Conservation (phyloP, 139 green algal genomes). For the Tetradesmus obliquus region DNA sequence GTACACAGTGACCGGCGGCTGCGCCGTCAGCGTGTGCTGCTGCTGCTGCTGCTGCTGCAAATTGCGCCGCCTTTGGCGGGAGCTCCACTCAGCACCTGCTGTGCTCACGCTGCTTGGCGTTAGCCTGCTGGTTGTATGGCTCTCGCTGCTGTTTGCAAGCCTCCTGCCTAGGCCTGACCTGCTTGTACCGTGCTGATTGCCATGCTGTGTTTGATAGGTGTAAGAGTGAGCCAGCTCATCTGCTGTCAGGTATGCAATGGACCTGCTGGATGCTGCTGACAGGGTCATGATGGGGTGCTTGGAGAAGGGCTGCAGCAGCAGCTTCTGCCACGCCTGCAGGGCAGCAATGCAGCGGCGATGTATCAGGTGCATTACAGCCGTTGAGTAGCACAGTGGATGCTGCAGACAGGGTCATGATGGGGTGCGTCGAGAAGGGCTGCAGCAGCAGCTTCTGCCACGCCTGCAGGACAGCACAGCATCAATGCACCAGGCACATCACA, state of each 20-base stretch:
- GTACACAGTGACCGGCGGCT: background rate
- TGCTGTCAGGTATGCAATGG: background rate
- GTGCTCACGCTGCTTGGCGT: too few relatives aligned
- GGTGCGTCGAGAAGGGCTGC: background rate
- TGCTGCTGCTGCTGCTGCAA: slow-evolving; percentile 8
- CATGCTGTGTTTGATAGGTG: background rate
- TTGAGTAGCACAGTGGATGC: background rate
- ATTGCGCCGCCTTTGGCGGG: background rate
- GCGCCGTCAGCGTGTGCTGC: background rate
- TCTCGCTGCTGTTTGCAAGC: background rate
- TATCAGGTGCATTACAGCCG: background rate
- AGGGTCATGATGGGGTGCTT: slow-evolving; percentile 15
- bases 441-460: slow-evolving; percentile 33
- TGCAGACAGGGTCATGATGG: slow-evolving; percentile 16
- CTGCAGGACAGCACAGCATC: background rate
- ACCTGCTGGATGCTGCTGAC: slow-evolving; percentile 18
- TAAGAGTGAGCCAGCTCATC: background rate
- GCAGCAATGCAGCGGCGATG: background rate
- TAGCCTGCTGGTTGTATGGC: background rate
- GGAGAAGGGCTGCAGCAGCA: slow-evolving; percentile 7
- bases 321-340: slow-evolving; percentile 17
- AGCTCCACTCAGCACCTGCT: background rate
- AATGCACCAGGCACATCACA: background rate
- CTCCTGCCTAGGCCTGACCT: background rate
- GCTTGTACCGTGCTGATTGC: background rate